These are phyloP conservation scores for Yamadazyma aaseri DNA, from an alignment of 1,139 yeast species.

Conservation along the genomic window DNA sequence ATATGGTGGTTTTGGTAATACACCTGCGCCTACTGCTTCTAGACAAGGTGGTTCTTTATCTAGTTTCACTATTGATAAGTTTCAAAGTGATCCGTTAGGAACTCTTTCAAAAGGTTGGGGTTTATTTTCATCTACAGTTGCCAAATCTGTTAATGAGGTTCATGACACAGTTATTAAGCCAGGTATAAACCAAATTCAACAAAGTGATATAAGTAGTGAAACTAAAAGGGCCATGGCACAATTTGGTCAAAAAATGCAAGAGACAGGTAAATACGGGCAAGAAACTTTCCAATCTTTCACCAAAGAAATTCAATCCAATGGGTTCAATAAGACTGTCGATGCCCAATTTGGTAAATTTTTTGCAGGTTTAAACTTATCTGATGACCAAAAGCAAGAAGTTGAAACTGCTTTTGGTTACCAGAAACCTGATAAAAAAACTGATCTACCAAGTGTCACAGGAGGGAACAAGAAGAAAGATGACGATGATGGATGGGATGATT, in stretches of 20 bases:
- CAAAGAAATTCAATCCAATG: constrained; percentile 37
- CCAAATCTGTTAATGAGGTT: constrained; percentile 81
- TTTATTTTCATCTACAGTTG: constrained; percentile 76
- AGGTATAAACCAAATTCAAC: constrained; percentile 75
- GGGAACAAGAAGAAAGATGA: constrained; percentile 29
- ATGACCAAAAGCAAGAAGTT: constrained; percentile 27
- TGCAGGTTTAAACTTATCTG: constrained; percentile 36
- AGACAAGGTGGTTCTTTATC: constrained; percentile 38
- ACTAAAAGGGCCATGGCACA: constrained; percentile 92
- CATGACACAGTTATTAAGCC: constrained; percentile 89
- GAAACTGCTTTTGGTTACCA: constrained; percentile 71
- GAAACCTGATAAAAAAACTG: constrained; percentile 60
- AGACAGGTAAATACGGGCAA: constrained; percentile 73
- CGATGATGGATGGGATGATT: constrained; percentile 48
- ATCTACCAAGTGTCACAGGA: constrained; percentile 52
- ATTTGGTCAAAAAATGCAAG: constrained; percentile 91
- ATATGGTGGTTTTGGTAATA: constrained; percentile 86
- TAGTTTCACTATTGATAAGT: constrained; percentile 66
- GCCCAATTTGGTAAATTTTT: constrained; percentile 53
- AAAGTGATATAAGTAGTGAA: constrained; percentile 74
- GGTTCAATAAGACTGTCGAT: constrained; percentile 40
- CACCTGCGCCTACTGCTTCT: constrained; percentile 49
- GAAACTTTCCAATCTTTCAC: constrained; percentile 68
- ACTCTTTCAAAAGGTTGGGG: constrained; percentile 94
- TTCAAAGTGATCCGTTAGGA: constrained; percentile 86